A percentile compares a stretch with the other conserved stretches of the same genome.
Evolutionary conservation across 768 basidiomycete genomes (phyloP).

Genomic region (Tricholoma furcatifolium): DNA sequence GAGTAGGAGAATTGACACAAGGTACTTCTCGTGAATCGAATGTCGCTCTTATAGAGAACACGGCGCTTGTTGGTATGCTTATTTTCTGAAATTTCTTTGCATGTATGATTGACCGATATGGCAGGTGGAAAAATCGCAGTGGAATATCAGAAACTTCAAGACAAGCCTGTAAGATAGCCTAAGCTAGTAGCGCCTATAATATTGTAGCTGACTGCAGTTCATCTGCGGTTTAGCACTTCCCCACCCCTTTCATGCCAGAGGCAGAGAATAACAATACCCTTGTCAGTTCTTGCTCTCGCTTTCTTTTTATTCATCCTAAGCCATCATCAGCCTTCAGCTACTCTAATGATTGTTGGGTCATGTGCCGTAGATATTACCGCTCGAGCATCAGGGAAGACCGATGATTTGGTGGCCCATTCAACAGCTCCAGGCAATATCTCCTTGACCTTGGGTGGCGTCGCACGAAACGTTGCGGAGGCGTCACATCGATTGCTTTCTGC

Average conservation of each 20-base stretch:
- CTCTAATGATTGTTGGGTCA: conserved; percentile 76
- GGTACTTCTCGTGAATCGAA: conserved; percentile 77
- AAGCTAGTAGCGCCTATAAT: conserved; percentile 8
- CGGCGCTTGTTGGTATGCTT: conserved; percentile 74
- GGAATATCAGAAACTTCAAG: conserved; percentile 59
- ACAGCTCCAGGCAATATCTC: conserved; percentile 79
- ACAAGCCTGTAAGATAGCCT: conserved; percentile 30
- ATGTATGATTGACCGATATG: conserved; percentile 4
- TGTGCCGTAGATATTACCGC: conserved; percentile 90
- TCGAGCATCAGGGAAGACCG: conserved; percentile 31
- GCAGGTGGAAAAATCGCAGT: conserved; percentile 78
- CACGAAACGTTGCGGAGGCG: conserved; percentile 93
- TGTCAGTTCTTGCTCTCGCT: conserved; percentile 12
- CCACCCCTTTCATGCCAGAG: conserved; percentile 1
- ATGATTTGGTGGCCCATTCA: conserved; percentile 48
- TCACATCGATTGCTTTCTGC: conserved; percentile 61
- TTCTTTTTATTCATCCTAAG: background rate
- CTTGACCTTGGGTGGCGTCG: conserved; percentile 84
- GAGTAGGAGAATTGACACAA: conserved; percentile 77
- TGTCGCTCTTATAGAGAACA: conserved; percentile 87
- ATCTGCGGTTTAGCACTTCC: background rate
- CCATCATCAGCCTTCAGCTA: conserved; percentile 31
- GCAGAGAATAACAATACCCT: background rate
- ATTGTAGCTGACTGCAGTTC: background rate
- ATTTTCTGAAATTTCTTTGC: background rate